Evolutionary conservation across 306 rosid species (phyloP), one percentile per base, ranked within the genome.

Genomic region (Cicer arietinum): DNA sequence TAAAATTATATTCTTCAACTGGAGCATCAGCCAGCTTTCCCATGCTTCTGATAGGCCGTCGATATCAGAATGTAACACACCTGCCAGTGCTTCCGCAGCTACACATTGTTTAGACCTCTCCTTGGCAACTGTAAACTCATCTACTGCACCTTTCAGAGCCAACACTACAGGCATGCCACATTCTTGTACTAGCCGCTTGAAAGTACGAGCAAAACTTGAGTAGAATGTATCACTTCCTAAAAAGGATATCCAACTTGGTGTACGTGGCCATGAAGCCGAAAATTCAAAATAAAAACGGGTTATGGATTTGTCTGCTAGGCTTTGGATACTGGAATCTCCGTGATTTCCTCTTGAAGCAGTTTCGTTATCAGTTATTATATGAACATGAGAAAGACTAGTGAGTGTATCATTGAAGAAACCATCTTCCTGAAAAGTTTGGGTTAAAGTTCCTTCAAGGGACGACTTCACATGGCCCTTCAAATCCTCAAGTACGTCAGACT

Each of bases 261-360:
- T 94, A 4, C 99, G 99, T n/a, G 99, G 99, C 99, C 99, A 94
- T 69, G 99, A 90, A 75, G 99, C 86, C 3, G 98, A 88, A 77
- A 94, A 94, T 78, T 94, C 99, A 73, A 94, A 94, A 84, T 92
- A 94, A 83, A 94, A 94, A 42, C 85, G 96, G 69, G 99, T 94
- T 73, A 94, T 91, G 39, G 99, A 90, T 83, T 92, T 94, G 86
- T 94, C 99, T 51, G 97, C 98, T 77, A 90, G 85, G 88, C 96
- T 94, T 86, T 94, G 99, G 75, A 94, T 89, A 81, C 95, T 84
- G 83, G 89, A 86, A 80, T 80, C 91, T 82, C 96, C 96, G 1
- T 84, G 96, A 83, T 79, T 73, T 69, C 98, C 96, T 71, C 99
- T 89, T 37, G 96, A 85, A 85, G 89, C 37, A 30, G 87, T 79